Conservation (phyloP, 805 yeast species). For the Komagataella pastoris region DNA sequence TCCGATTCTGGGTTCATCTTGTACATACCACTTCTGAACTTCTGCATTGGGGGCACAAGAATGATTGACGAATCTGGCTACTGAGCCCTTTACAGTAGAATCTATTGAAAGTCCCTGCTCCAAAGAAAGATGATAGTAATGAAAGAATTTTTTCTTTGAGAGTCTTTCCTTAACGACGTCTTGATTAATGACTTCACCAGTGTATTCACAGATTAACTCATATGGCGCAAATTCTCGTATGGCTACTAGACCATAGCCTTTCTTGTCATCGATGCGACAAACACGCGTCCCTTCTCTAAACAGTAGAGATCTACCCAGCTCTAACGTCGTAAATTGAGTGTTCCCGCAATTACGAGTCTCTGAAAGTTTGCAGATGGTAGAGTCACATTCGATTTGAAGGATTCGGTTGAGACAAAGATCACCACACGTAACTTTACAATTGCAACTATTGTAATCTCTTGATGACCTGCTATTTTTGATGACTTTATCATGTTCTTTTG, state of each 20-base stretch:
- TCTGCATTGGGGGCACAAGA: conserved; percentile 33
- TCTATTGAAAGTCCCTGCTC: conserved; percentile 30
- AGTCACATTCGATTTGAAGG: not conserved
- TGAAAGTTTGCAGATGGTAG: not conserved
- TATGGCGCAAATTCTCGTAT: conserved; percentile 20
- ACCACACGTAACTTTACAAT: not conserved
- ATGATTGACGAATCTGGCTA: conserved; percentile 37
- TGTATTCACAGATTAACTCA: conserved; percentile 30
- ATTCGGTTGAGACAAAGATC: not conserved
- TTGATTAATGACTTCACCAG: conserved; percentile 33
- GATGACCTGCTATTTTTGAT: not conserved
- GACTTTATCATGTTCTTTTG: not conserved
- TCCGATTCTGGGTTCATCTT: conserved; percentile 31
- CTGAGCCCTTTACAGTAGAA: conserved; percentile 29
- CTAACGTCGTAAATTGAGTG: not conserved
- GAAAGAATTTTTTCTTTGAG: conserved; percentile 4
- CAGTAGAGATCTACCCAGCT: conserved; percentile 1
- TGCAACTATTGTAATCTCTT: not conserved
- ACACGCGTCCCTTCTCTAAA: conserved; percentile 11
- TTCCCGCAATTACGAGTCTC: not conserved
- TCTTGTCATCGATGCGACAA: conserved; percentile 19
- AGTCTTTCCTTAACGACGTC: conserved; percentile 23
- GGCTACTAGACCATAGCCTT: conserved; percentile 30
- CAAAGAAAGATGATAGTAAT: conserved; percentile 28
- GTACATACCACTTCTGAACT: conserved; percentile 35